Percentiles rank a stretch among this genome's conserved stretches.
phyloP scores from a whole-genome alignment of 2,329 filamentous ascomycete species.

The Stachybotrys elegans region DNA sequence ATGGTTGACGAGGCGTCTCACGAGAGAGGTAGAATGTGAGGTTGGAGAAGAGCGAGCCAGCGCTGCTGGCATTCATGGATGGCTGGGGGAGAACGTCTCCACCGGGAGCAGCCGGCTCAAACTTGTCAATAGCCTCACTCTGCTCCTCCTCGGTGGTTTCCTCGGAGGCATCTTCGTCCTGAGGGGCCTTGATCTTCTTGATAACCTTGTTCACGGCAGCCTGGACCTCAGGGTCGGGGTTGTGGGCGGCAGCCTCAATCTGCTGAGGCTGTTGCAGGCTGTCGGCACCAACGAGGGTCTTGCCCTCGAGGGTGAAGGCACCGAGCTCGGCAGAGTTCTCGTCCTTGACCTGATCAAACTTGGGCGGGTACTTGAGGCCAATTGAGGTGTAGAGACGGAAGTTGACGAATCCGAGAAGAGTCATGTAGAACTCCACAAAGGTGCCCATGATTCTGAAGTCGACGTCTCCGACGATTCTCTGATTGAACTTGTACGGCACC shows the following conservation, averaged over 20 bases:
- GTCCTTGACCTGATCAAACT: conserved; percentile 82
- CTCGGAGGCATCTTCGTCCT: conserved; percentile 35
- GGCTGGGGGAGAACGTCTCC: conserved; percentile 86
- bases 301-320: conserved; percentile 83
- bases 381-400: conserved; percentile 88
- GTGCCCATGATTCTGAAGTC: conserved; percentile 99
- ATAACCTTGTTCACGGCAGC: conserved; percentile 65
- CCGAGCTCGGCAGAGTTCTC: conserved; percentile 85
- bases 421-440: conserved; percentile 98
- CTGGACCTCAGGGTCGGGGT: conserved; percentile 58
- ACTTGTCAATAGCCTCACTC: conserved; percentile 76
- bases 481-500: conserved; percentile 96
- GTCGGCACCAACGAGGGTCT: conserved; percentile 52
- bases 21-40: conserved; percentile 91
- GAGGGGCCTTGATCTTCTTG: conserved; percentile 54
- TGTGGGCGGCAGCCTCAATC: conserved; percentile 40
- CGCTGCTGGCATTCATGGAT: conserved; percentile 56
- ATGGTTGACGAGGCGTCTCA: conserved; percentile 82
- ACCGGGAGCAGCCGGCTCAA: conserved; percentile 76
- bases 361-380: conserved; percentile 91
- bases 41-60: conserved; percentile 74
- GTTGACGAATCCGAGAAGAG: conserved; percentile 91
- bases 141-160: conserved; percentile 39
- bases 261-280: conserved; percentile 48
- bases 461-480: conserved; percentile 86